A percentile compares a stretch with the other conserved stretches of the same genome.
phyloP scores from a whole-genome alignment of 345 rosid genomes.

The Eucalyptus guilfoylei region DNA sequence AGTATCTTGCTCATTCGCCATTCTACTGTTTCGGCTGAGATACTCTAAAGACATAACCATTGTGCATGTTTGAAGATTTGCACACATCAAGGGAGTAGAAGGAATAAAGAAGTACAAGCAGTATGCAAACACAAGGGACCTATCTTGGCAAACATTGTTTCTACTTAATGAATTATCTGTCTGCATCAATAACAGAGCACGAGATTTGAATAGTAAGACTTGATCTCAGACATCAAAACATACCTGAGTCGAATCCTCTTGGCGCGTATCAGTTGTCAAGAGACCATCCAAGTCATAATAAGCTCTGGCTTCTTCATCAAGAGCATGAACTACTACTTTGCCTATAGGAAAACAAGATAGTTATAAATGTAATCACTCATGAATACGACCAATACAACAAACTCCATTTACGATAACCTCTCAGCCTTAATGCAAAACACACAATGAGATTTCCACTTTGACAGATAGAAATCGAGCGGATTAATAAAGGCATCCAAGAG shows the following conservation, averaged over 20 bases:
- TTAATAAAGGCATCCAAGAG: not conserved
- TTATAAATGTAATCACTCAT: not conserved
- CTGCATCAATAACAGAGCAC: not conserved
- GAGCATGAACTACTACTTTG: constrained; percentile 76
- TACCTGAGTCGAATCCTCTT: constrained; percentile 39
- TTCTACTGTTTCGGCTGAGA: not conserved
- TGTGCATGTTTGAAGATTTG: not conserved
- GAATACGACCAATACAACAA: not conserved
- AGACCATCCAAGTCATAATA: constrained; percentile 73
- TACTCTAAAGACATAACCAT: not conserved
- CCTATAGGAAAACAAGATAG: constrained; percentile 22
- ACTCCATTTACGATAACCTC: not conserved
- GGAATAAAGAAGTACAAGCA: not conserved
- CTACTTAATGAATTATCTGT: not conserved
- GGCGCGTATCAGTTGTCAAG: constrained; percentile 24
- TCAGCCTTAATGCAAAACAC: not conserved
- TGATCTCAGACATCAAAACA: not conserved
- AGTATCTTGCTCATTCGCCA: not conserved
- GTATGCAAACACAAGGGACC: not conserved
- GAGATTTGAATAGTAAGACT: not conserved
- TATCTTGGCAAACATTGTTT: not conserved
- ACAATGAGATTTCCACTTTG: not conserved
- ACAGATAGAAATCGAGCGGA: not conserved
- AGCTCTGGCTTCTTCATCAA: constrained; percentile 87
- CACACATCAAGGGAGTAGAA: not conserved